phyloP scores from a whole-genome alignment of 1,284 basidiomycete genomes.

The Lentinula novae-zelandiae region DNA sequence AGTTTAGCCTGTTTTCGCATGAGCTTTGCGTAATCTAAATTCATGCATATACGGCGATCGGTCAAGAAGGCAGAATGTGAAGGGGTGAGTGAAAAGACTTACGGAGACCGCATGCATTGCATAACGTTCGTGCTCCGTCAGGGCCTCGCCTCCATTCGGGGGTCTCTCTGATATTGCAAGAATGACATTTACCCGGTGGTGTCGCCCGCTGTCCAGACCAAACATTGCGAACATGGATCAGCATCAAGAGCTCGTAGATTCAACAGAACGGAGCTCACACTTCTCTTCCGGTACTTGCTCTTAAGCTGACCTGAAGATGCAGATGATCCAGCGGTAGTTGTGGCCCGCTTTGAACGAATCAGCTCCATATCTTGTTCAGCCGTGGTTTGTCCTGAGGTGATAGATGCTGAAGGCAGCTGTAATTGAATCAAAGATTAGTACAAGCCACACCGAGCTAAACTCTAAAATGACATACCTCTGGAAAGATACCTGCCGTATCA shows the following conservation, averaged over 20 bases:
- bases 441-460: background rate
- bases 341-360: slow-evolving; percentile 71
- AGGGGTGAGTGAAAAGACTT: slow-evolving; percentile 30
- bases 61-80: slow-evolving; percentile 15
- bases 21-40: slow-evolving; percentile 71
- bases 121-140: slow-evolving; percentile 75
- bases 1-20: slow-evolving; percentile 70
- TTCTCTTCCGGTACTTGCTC: slow-evolving; percentile 77
- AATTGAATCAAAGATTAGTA: background rate
- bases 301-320: slow-evolving; percentile 52
- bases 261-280: slow-evolving; percentile 48
- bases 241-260: slow-evolving; percentile 18
- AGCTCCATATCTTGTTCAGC: slow-evolving; percentile 80
- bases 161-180: slow-evolving; percentile 79
- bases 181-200: slow-evolving; percentile 79
- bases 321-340: slow-evolving; percentile 47
- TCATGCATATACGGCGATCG: slow-evolving; percentile 4
- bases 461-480: slow-evolving; percentile 10
- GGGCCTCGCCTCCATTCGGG: slow-evolving; percentile 82
- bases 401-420: slow-evolving; percentile 1
- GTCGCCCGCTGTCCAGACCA: slow-evolving; percentile 61
- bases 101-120: slow-evolving; percentile 82
- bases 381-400: slow-evolving; percentile 33
- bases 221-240: slow-evolving; percentile 22
- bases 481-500: slow-evolving; percentile 13